These are phyloP conservation scores for Tulasnella sp. DNA, from an alignment of 768 basidiomycete species.

Conservation along the genomic window DNA sequence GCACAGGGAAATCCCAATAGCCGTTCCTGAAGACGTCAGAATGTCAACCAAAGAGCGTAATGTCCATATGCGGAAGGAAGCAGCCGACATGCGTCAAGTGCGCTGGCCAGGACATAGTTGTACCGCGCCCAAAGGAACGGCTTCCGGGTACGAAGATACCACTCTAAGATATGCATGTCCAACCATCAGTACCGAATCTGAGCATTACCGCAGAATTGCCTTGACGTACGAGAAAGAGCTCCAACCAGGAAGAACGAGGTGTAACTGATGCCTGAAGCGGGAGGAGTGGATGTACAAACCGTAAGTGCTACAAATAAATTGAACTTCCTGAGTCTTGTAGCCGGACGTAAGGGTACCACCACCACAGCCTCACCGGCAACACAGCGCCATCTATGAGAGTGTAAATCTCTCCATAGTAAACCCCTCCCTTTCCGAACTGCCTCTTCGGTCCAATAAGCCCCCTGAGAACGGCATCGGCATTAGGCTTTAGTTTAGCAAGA, in stretches of 20 bases:
- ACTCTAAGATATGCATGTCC: conserved; percentile 36
- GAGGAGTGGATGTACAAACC: conserved; percentile 43
- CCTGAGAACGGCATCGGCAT: conserved; percentile 36
- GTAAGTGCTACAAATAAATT: conserved; percentile 46
- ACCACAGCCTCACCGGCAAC: conserved; percentile 44
- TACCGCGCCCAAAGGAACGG: conserved; percentile 52
- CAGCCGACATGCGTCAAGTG: conserved; percentile 38
- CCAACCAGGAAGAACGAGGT: conserved; percentile 44
- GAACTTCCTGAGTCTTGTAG: background rate
- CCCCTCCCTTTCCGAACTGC: conserved; percentile 41
- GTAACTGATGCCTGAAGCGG: conserved; percentile 48
- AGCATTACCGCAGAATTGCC: background rate
- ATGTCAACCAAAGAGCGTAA: background rate
- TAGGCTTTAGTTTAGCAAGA: too few relatives aligned
- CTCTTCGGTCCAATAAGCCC: conserved; percentile 47
- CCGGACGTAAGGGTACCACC: conserved; percentile 39
- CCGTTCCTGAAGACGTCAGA: conserved; percentile 34
- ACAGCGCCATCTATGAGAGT: conserved; percentile 43
- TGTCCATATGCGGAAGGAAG: background rate
- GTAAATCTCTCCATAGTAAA: conserved; percentile 45
- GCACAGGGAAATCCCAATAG: conserved; percentile 42
- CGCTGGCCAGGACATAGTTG: conserved; percentile 48
- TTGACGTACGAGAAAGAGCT: conserved; percentile 45
- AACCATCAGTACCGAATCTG: too few relatives aligned
- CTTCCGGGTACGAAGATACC: conserved; percentile 41